Conservation (phyloP, 2,329 filamentous ascomycete species). For the Truncatella angustata region DNA sequence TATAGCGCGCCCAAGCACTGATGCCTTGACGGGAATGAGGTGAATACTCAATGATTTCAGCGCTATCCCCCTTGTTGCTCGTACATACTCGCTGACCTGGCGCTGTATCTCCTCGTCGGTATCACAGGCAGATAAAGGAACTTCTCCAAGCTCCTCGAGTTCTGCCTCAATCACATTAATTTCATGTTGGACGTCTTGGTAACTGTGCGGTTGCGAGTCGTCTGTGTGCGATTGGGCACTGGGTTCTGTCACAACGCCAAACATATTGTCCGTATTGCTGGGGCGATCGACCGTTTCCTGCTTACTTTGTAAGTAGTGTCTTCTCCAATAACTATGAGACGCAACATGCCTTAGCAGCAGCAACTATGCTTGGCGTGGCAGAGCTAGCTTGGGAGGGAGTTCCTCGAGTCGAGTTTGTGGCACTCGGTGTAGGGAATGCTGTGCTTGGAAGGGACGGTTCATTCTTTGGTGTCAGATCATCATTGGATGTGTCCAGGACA, state of each 20-base stretch:
- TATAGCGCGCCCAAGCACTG: slow-evolving; percentile 53
- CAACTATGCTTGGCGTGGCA: neutral
- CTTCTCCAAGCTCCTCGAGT: slow-evolving; percentile 31
- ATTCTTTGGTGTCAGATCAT: slow-evolving; percentile 12
- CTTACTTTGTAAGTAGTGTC: neutral
- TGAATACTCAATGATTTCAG: slow-evolving; percentile 55
- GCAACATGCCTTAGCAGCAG: neutral
- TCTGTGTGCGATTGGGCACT: slow-evolving; percentile 1
- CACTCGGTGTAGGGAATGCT: neutral
- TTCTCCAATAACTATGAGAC: neutral
- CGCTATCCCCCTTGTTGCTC: slow-evolving; percentile 55
- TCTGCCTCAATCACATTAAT: slow-evolving; percentile 35
- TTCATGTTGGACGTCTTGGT: slow-evolving; percentile 32
- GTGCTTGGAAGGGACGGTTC: slow-evolving; percentile 13
- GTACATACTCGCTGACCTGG: slow-evolving; percentile 51
- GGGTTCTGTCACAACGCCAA: neutral
- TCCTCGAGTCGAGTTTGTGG: slow-evolving; percentile 4
- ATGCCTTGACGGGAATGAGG: slow-evolving; percentile 59
- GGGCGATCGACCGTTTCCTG: neutral
- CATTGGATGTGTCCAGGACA: slow-evolving; percentile 18
- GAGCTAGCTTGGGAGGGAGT: slow-evolving; percentile 1
- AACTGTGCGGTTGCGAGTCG: slow-evolving; percentile 23
- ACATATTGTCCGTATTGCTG: neutral
- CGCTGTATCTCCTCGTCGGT: slow-evolving; percentile 20
- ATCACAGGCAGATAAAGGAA: slow-evolving; percentile 11